These are phyloP conservation scores for Zangia roseola DNA, from an alignment of 768 basidiomycete species.

Conservation along the genomic window DNA sequence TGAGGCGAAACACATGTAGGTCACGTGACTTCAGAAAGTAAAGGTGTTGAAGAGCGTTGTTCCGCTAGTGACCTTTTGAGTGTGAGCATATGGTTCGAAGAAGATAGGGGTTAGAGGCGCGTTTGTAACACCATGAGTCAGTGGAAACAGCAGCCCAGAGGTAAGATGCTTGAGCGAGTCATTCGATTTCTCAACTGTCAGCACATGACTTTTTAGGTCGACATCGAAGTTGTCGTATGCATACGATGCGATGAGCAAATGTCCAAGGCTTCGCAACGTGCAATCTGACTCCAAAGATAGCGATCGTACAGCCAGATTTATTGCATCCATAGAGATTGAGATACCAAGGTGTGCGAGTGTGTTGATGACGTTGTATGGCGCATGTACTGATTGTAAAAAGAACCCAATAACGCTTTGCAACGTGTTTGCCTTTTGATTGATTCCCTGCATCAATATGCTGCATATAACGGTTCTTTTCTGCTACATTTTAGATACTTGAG, in stretches of 20 bases:
- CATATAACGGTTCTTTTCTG: not conserved
- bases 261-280: not conserved
- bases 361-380: conserved; percentile 1
- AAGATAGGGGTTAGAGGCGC: too few species aligned
- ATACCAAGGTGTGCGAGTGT: not conserved
- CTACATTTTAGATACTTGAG: too few species aligned
- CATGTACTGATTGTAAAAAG: conserved; percentile 3
- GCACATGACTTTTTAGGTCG: not conserved
- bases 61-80: too few species aligned
- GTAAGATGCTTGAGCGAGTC: not conserved
- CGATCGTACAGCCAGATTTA: not conserved
- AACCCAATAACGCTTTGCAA: not conserved
- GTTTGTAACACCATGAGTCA: too few species aligned
- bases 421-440: not conserved
- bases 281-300: not conserved
- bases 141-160: not conserved
- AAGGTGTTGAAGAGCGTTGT: too few species aligned
- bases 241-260: not conserved
- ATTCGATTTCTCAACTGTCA: not conserved
- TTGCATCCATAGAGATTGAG: not conserved
- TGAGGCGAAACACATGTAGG: too few species aligned
- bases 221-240: conserved; percentile 8
- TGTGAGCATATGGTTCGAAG: too few species aligned
- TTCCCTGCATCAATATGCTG: not conserved
- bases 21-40: too few species aligned